phyloP scores from a whole-genome alignment of 495 filamentous ascomycete species.

The Rhizodiscina lignyota region DNA sequence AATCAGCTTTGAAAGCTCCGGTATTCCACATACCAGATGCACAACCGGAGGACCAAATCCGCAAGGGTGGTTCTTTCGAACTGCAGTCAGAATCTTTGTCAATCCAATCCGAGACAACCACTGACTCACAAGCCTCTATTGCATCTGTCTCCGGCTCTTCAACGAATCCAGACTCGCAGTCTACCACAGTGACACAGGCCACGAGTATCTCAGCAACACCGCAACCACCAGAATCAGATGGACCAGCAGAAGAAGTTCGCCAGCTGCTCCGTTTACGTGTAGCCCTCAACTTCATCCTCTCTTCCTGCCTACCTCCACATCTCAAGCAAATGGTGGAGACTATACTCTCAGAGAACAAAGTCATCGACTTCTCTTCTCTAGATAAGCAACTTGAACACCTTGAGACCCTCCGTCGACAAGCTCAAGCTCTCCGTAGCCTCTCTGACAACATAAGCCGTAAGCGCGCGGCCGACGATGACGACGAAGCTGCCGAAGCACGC shows the following conservation, averaged over 20 bases:
- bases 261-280: constrained; percentile 57
- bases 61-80: too few species aligned
- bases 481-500: constrained; percentile 28
- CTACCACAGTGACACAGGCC: constrained; percentile 13
- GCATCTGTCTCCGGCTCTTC: constrained; percentile 14
- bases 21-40: constrained; percentile 28
- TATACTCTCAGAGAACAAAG: too few species aligned
- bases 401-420: constrained; percentile 47
- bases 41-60: too few species aligned
- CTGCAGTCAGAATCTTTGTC: constrained; percentile 30
- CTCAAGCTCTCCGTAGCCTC: constrained; percentile 42
- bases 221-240: constrained; percentile 13
- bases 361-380: constrained; percentile 52
- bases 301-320: constrained; percentile 45
- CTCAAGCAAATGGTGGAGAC: too few species aligned
- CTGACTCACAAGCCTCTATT: constrained; percentile 4
- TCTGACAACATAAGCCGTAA: constrained; percentile 61
- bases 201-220: constrained; percentile 6
- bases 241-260: constrained; percentile 28
- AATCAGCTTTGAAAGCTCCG: constrained; percentile 57
- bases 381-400: constrained; percentile 49
- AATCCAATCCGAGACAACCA: constrained; percentile 17
- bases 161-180: constrained; percentile 4
- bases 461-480: constrained; percentile 51
- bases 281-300: constrained; percentile 58